Evolutionary conservation across 345 rosid genomes (phyloP), one percentile per base, ranked within the genome.

Genomic region (Excoecaria cochinchinensis): DNA sequence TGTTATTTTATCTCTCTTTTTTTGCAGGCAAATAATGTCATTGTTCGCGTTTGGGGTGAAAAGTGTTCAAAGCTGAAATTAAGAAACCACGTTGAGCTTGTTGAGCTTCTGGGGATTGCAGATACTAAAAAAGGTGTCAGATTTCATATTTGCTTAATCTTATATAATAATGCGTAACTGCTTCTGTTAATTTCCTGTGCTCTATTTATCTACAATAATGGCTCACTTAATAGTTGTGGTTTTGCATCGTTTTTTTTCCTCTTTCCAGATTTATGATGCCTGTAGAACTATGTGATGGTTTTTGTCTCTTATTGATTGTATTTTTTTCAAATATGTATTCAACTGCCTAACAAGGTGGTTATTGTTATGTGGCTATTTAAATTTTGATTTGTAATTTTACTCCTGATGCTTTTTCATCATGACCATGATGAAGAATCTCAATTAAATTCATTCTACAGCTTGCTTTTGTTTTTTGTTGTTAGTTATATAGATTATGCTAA

Each of bases 41-140:
- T 90, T 61, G 69, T 77, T 69, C 89, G 87, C 75, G 17, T 76
- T 12, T 88, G 89, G 89, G 99, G 96, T 50, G 88, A 86, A 77
- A 90, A 75, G 76, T 86, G 89, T 13, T 5, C 77, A 65, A 88
- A 87, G 81, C 74, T 86, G 10, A 91, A 87, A 79, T 64, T 92
- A 67, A 89, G 83, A 85, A 92, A 89, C 80, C 99, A 95, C 82
- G 97, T 95, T 21, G 97, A 95, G 70, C 99, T 95, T 16, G 92
- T 95, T 71, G 97, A 95, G 79, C 90, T 89, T 78, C 89, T 91
- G 44, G 98, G 84, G 16, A 89, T 95, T 70, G 97, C 97, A 0
- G 94, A 95, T 76, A 58, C 74, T 62, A 91, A 89, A 82, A 95
- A 78, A 87, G 98, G 99, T 92, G 81, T 38, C 21, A 3, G 10